phyloP scores from a whole-genome alignment of 2,329 filamentous ascomycete species.

The Xylaria sp. region DNA sequence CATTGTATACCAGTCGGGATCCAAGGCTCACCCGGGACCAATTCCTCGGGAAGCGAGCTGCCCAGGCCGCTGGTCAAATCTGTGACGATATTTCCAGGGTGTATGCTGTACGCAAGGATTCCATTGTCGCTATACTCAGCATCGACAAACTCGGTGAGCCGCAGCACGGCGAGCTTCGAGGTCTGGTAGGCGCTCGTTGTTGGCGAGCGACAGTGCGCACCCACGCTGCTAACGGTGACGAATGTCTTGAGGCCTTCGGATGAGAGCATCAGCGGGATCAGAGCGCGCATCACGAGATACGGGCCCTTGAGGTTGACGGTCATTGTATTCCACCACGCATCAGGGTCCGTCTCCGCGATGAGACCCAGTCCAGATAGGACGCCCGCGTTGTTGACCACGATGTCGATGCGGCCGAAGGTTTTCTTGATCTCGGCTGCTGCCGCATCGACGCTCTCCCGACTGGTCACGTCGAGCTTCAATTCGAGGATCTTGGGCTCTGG shows the following conservation, averaged over 20 bases:
- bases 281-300: conserved; percentile 51
- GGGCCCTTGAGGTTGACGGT: conserved; percentile 56
- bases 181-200: conserved; percentile 49
- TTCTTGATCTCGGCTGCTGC: conserved; percentile 39
- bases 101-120: conserved; percentile 48
- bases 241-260: conserved; percentile 44
- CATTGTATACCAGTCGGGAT: background rate
- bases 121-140: conserved; percentile 49
- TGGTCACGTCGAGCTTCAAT: conserved; percentile 44
- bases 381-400: conserved; percentile 46
- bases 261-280: conserved; percentile 49
- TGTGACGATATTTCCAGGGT: conserved; percentile 50
- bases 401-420: conserved; percentile 42
- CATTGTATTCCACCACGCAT: conserved; percentile 48
- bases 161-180: conserved; percentile 51
- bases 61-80: conserved; percentile 35
- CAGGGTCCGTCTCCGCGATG: conserved; percentile 40
- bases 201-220: conserved; percentile 39
- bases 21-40: conserved; percentile 26
- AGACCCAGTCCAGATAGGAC: conserved; percentile 11
- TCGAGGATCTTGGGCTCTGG: conserved; percentile 40
- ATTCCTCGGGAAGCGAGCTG: background rate
- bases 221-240: conserved; percentile 50
- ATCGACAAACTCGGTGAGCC: conserved; percentile 52
- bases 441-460: conserved; percentile 40